Percentiles rank a stretch among this genome's conserved stretches.
These are phyloP conservation scores for Penicillium cataractarum DNA, from an alignment of 495 filamentous ascomycete genomes.

Conservation along the genomic window DNA sequence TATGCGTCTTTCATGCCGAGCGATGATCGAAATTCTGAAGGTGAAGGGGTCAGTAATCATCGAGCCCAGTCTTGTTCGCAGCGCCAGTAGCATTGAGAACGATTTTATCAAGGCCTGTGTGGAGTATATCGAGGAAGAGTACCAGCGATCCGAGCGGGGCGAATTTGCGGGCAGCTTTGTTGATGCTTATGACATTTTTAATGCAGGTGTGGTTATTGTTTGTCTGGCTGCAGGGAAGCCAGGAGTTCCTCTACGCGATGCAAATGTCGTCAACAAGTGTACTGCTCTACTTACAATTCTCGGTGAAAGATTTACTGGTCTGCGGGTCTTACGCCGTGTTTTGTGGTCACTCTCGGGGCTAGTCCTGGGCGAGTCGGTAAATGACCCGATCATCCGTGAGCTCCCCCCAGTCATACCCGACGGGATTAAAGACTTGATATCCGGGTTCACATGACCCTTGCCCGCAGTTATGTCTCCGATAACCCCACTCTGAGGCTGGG, in stretches of 20 bases:
- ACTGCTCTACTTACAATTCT: slow-evolving; percentile 20
- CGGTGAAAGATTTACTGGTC: slow-evolving; percentile 22
- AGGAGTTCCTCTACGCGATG: background rate
- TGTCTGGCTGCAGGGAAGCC: slow-evolving; percentile 15
- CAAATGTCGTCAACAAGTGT: slow-evolving; percentile 19
- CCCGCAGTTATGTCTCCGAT: background rate
- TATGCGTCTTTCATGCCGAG: slow-evolving; percentile 23
- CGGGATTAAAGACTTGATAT: slow-evolving; percentile 16
- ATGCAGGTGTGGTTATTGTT: slow-evolving; percentile 22
- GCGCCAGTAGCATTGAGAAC: slow-evolving; percentile 10
- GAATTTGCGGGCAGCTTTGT: slow-evolving; percentile 24
- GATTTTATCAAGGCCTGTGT: slow-evolving; percentile 20
- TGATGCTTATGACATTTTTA: slow-evolving; percentile 32
- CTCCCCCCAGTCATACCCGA: slow-evolving; percentile 21
- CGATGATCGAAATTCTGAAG: slow-evolving; percentile 26
- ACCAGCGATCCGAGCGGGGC: slow-evolving; percentile 21
- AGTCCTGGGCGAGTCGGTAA: background rate
- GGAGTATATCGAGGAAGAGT: slow-evolving; percentile 28
- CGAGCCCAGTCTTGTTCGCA: slow-evolving; percentile 11
- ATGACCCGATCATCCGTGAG: slow-evolving; percentile 18
- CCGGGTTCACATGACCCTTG: background rate
- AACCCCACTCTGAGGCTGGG: background rate
- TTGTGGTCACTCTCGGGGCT: slow-evolving; percentile 20
- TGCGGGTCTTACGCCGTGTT: slow-evolving; percentile 24
- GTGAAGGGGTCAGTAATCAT: slow-evolving; percentile 4